Conservation (phyloP, 345 rosid species). For the Sonneratia caseolaris region DNA sequence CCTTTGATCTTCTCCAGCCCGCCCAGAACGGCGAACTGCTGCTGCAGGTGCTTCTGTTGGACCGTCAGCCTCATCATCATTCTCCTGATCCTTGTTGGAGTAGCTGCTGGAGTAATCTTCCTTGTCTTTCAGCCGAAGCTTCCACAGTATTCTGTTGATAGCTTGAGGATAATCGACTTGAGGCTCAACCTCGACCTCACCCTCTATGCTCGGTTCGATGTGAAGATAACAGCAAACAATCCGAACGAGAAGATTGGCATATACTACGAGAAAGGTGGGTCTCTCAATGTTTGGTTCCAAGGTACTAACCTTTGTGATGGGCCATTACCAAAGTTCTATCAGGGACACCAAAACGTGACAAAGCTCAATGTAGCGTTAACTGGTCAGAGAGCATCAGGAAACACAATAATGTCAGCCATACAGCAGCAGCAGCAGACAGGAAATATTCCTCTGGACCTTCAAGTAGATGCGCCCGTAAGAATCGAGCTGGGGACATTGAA, state of each 20-base stretch:
- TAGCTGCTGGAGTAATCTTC: conserved; percentile 42
- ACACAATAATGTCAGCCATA: conserved; percentile 56
- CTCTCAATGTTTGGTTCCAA: conserved; percentile 54
- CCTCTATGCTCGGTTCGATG: conserved; percentile 54
- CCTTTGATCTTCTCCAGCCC: conserved; percentile 19
- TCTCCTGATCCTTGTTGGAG: conserved; percentile 32
- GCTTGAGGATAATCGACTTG: conserved; percentile 49
- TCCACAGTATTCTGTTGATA: conserved; percentile 64
- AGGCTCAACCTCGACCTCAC: conserved; percentile 57
- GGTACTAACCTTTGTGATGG: conserved; percentile 61
- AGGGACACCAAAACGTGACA: conserved; percentile 65
- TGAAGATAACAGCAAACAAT: conserved; percentile 74
- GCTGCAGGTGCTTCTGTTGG: conserved; percentile 65
- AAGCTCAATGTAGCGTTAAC: conserved; percentile 46
- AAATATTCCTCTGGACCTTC: conserved; percentile 62
- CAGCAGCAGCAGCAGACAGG: conserved; percentile 86
- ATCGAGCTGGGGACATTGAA: conserved; percentile 60
- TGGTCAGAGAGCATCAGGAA: conserved; percentile 52
- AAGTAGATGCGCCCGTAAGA: conserved; percentile 55
- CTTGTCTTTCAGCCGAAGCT: conserved; percentile 61
- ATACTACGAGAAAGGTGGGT: conserved; percentile 62
- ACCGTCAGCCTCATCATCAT: conserved; percentile 35
- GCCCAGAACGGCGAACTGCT: conserved; percentile 24
- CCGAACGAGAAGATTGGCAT: conserved; percentile 81
- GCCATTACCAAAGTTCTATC: conserved; percentile 67